Conservation (phyloP, 2,329 filamentous ascomycete genomes). For the Chaetomium sp. region DNA sequence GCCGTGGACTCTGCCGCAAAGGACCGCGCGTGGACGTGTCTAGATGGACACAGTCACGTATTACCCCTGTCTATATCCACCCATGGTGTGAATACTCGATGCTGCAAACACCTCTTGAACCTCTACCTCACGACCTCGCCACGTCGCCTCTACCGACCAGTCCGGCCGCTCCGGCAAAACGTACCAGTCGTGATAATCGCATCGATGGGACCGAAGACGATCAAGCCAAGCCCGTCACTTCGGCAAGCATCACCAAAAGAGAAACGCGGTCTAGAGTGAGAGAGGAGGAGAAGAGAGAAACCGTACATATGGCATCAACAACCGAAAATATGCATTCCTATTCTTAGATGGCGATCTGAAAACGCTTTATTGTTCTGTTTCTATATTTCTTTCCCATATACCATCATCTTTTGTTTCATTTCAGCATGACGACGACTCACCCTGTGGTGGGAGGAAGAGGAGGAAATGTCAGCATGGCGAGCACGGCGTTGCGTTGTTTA, state of each 20-base stretch:
- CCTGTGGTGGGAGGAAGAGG: neutral
- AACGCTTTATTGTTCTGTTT: slow-evolving; percentile 10
- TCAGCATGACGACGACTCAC: slow-evolving; percentile 11
- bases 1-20: slow-evolving; percentile 69
- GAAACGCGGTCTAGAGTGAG: slow-evolving; percentile 3
- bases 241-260: neutral
- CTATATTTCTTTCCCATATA: slow-evolving; percentile 19
- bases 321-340: slow-evolving; percentile 17
- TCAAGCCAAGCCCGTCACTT: no score
- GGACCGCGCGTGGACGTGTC: slow-evolving; percentile 41
- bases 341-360: slow-evolving; percentile 7
- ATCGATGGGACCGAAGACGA: neutral
- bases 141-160: neutral
- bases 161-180: neutral
- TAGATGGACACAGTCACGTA: slow-evolving; percentile 21
- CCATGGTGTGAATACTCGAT: slow-evolving; percentile 11
- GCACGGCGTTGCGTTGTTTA: slow-evolving; percentile 24
- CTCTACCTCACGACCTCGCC: slow-evolving; percentile 15
- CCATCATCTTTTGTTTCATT: slow-evolving; percentile 14
- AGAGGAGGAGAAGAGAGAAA: slow-evolving; percentile 7
- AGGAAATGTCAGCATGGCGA: slow-evolving; percentile 4
- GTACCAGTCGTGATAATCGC: neutral
- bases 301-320: slow-evolving; percentile 24
- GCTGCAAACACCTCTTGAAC: neutral
- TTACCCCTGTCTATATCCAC: slow-evolving; percentile 16